Evolutionary conservation across 345 rosid genomes (phyloP).

Genomic region (Trapa incisa): DNA sequence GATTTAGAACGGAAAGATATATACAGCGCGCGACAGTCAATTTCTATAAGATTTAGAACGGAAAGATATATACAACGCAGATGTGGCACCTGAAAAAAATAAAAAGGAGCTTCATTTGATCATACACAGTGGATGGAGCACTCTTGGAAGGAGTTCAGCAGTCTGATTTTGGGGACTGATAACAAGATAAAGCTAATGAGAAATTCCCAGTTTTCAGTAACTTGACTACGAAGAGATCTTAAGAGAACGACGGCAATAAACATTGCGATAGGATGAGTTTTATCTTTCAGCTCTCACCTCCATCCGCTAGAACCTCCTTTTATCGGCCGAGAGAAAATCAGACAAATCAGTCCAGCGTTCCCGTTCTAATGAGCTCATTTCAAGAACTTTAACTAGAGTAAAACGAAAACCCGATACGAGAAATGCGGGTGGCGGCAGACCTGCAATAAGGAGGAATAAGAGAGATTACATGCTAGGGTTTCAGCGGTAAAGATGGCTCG

Average conservation of each 20-base stretch:
- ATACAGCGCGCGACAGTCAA: not conserved
- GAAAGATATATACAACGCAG: not conserved
- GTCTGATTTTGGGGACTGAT: not conserved
- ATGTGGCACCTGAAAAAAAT: not conserved
- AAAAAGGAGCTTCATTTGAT: not conserved
- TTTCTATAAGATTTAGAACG: not conserved
- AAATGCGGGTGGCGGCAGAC: constrained; percentile 9
- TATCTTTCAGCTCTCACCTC: not conserved
- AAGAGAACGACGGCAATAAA: not conserved
- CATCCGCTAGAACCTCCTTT: not conserved
- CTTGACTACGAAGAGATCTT: not conserved
- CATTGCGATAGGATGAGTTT: not conserved
- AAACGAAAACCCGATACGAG: not conserved
- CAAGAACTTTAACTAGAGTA: not conserved
- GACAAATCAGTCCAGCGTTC: not conserved
- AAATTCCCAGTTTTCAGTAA: not conserved
- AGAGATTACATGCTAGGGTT: not conserved
- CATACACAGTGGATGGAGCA: not conserved
- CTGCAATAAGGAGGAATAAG: not conserved
- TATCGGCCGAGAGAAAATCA: not conserved
- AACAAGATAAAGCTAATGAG: not conserved
- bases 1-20: not conserved
- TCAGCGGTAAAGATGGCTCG: not conserved
- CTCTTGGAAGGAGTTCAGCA: not conserved
- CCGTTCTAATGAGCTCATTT: not conserved